Base-by-base conservation (phyloP, 768 basidiomycete species). In the Agrocybe praecox region DNA sequence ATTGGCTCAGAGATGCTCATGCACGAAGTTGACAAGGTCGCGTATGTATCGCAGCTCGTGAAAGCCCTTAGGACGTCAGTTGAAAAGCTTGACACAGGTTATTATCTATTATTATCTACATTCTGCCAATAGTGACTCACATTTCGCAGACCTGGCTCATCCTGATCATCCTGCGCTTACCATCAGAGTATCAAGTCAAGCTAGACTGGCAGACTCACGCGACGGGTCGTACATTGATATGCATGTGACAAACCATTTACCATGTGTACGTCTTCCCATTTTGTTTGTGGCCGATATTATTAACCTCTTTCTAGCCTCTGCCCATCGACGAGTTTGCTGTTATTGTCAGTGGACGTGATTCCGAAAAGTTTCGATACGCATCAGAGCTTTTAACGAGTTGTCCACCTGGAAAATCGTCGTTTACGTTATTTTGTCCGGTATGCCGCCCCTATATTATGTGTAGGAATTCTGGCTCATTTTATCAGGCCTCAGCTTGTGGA, bases 381-480 rank as follows among this genome's bases (percentile, higher is more conserved):
- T 72, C 76, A 2, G 61, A 76, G 1, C 69, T 74, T 3, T 63
- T 72, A 0, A 64, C 76, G 18, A 68, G 66, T 2, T 72, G 96
- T 22, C 65, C 73, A 1, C 77, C 88, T 0, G 95, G 94, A 6
- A 73, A 74, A 46, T 89, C 85, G 19, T 61, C 66, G 1, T 62
- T 90, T 34, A 81, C 74, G 0, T 68, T 94, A 40, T 87, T 83
- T 63, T 95, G 89, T 66, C 81, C 90, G 8, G 95, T 96, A 69
- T 62, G 90, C 17, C 11, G 36, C 36, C 32, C 26, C 7, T 23
- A 17, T 24, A 23, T 12, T 15, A 7, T 52, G 2, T 15, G n/a
- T 21, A 40, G 24, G 23, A 15, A 2, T n/a, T 43, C 19, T 46
- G 63, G 40, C 54, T 56, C 29, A 57, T 46, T 44, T 23, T 12